A percentile compares a stretch with the other conserved stretches of the same genome.
Conservation (phyloP, 129 eudicot species). For the Kitagawia praeruptora region DNA sequence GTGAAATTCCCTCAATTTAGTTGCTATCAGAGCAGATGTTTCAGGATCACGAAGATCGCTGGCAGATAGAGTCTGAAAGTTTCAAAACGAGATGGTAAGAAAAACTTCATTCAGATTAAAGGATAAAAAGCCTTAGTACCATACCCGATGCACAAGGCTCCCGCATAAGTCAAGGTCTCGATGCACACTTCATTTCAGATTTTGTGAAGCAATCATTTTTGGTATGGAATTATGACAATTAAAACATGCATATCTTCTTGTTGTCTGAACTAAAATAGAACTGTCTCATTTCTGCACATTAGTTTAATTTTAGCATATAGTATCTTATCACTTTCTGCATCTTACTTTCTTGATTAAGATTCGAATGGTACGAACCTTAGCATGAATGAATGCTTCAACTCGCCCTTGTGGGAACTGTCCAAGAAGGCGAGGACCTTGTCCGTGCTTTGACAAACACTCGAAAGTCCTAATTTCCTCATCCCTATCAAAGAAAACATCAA, state of each 20-base stretch:
- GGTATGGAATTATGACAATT: neutral
- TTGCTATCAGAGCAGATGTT: slow-evolving; percentile 61
- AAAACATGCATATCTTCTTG: neutral
- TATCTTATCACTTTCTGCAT: neutral
- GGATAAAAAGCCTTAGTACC: neutral
- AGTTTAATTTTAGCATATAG: neutral
- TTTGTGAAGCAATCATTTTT: neutral
- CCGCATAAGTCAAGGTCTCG: neutral
- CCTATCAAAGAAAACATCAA: slow-evolving; percentile 64
- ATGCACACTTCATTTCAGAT: neutral
- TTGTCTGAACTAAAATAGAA: neutral
- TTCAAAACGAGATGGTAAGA: neutral
- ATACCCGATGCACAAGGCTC: neutral
- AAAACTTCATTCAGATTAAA: neutral
- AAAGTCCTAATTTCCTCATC: slow-evolving; percentile 76
- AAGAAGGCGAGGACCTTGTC: slow-evolving; percentile 74
- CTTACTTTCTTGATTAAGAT: neutral
- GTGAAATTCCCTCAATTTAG: slow-evolving; percentile 81
- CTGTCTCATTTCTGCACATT: neutral
- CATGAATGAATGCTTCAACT: slow-evolving; percentile 87
- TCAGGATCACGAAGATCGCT: slow-evolving; percentile 71
- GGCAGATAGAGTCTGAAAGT: slow-evolving; percentile 74
- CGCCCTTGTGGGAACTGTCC: slow-evolving; percentile 57
- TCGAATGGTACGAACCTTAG: slow-evolving; percentile 41
- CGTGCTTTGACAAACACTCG: slow-evolving; percentile 54